Evolutionary conservation across 371 early-diverging fungal genomes (phyloP).

Genomic region (Apophysomyces variabilis): DNA sequence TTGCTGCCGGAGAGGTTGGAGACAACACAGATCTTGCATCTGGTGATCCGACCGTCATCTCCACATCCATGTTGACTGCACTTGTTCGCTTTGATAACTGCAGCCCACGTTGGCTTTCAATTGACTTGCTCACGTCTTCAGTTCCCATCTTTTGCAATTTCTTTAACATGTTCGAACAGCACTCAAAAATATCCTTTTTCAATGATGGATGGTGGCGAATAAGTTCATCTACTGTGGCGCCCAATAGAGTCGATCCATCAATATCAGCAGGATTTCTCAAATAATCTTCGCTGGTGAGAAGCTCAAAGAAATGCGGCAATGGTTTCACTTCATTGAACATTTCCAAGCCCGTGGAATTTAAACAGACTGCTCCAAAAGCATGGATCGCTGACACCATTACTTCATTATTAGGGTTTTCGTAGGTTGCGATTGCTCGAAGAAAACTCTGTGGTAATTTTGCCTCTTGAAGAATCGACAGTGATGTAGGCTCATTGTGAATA

Average conservation of each 20-base stretch:
- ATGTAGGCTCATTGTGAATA: slow-evolving; percentile 97
- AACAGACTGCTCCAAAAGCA: slow-evolving; percentile 95
- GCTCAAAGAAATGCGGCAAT: slow-evolving; percentile 72
- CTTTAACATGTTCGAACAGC: slow-evolving; percentile 70
- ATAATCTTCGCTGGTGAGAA: slow-evolving; percentile 81
- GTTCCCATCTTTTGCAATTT: slow-evolving; percentile 54
- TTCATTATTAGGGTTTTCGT: slow-evolving; percentile 75
- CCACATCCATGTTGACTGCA: slow-evolving; percentile 38
- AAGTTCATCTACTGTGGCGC: slow-evolving; percentile 91
- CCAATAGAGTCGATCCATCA: slow-evolving; percentile 81
- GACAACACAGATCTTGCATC: neutral
- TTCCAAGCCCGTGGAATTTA: slow-evolving; percentile 87
- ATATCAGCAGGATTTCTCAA: slow-evolving; percentile 78
- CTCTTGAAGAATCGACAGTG: slow-evolving; percentile 91
- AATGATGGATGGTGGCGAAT: slow-evolving; percentile 94
- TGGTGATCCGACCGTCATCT: slow-evolving; percentile 12
- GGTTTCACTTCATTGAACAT: slow-evolving; percentile 76
- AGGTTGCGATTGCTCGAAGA: slow-evolving; percentile 65
- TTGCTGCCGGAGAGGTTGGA: neutral
- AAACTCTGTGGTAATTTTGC: slow-evolving; percentile 84
- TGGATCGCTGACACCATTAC: slow-evolving; percentile 84
- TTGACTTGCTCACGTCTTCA: slow-evolving; percentile 43
- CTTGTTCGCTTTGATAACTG: slow-evolving; percentile 28
- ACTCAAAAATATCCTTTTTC: slow-evolving; percentile 70
- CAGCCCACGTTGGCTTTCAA: slow-evolving; percentile 48